Evolutionary conservation across 768 basidiomycete genomes (phyloP).

Genomic region (Punctularia strigosozonata): DNA sequence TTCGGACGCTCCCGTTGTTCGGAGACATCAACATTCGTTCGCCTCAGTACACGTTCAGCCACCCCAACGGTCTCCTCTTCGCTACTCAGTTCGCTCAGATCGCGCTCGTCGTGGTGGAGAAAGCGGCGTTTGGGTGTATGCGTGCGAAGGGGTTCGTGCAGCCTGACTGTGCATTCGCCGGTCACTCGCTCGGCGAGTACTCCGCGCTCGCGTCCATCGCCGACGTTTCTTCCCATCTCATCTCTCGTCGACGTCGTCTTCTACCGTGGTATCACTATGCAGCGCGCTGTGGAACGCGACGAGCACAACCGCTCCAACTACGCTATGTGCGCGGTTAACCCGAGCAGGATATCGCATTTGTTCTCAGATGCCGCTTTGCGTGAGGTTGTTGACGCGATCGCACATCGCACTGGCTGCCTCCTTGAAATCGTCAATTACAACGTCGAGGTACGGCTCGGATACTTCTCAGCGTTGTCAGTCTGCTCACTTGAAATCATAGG

Average conservation of each 20-base stretch:
- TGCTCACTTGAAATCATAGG: slow-evolving; percentile 30
- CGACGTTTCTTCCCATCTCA: slow-evolving; percentile 89
- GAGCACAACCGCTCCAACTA: slow-evolving; percentile 88
- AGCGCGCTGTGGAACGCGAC: slow-evolving; percentile 96
- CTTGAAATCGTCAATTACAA: slow-evolving; percentile 99
- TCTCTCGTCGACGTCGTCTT: slow-evolving; percentile 96
- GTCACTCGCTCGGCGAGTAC: slow-evolving; percentile 97
- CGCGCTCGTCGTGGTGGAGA: slow-evolving; percentile 95
- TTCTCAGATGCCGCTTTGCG: slow-evolving; percentile 95
- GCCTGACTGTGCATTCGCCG: slow-evolving; percentile 86
- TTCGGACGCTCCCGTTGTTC: slow-evolving; percentile 94
- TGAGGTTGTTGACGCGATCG: slow-evolving; percentile 91
- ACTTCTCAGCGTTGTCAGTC: not conserved
- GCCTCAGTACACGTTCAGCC: slow-evolving; percentile 96
- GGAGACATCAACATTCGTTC: slow-evolving; percentile 91
- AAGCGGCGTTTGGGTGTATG: slow-evolving; percentile 98
- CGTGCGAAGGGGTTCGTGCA: slow-evolving; percentile 93
- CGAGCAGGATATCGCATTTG: slow-evolving; percentile 84
- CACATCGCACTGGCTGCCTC: slow-evolving; percentile 61
- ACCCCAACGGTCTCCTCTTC: slow-evolving; percentile 88
- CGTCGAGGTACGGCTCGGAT: slow-evolving; percentile 50
- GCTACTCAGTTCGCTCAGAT: slow-evolving; percentile 99
- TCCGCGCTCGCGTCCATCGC: slow-evolving; percentile 97
- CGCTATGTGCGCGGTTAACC: slow-evolving; percentile 99
- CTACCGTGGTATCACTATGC: slow-evolving; percentile 99